Percentiles rank a stretch among this genome's conserved stretches.
phyloP scores from a whole-genome alignment of 108 stramenopile species.

The Cyclostephanos invisitatus region DNA sequence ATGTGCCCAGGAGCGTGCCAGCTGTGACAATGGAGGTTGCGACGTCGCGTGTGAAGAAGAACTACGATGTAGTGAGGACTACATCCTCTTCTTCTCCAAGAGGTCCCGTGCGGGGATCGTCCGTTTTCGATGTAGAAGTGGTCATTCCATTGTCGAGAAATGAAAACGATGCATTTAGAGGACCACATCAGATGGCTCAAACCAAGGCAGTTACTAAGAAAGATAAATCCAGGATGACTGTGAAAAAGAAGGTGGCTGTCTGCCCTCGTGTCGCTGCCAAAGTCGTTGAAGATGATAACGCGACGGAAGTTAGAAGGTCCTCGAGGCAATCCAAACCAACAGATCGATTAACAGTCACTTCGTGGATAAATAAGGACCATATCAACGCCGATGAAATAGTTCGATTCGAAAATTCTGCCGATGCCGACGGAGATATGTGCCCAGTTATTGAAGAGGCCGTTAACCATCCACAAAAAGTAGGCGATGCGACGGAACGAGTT shows the following conservation, averaged over 20 bases:
- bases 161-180: slow-evolving; percentile 1
- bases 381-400: neutral
- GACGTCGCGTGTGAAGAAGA: slow-evolving; percentile 2
- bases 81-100: neutral
- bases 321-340: slow-evolving; percentile 24
- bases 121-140: slow-evolving; percentile 6
- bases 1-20: neutral
- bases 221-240: neutral
- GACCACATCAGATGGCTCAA: neutral
- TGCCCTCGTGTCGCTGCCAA: slow-evolving; percentile 11
- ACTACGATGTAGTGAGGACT: neutral
- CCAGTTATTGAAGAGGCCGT: neutral
- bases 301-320: slow-evolving; percentile 12
- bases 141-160: neutral
- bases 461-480: neutral
- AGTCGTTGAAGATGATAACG: neutral
- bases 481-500: neutral
- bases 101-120: slow-evolving; percentile 6
- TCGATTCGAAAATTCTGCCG: neutral
- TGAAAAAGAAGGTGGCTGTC: neutral
- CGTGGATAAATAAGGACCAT: slow-evolving; percentile 9
- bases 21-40: neutral
- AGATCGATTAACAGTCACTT: slow-evolving; percentile 27
- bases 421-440: neutral
- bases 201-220: neutral